Percentiles rank a stretch among this genome's conserved stretches.
These are phyloP conservation scores for Aureobasidium pullulans DNA, from an alignment of 2,329 filamentous ascomycete species.

Conservation along the genomic window DNA sequence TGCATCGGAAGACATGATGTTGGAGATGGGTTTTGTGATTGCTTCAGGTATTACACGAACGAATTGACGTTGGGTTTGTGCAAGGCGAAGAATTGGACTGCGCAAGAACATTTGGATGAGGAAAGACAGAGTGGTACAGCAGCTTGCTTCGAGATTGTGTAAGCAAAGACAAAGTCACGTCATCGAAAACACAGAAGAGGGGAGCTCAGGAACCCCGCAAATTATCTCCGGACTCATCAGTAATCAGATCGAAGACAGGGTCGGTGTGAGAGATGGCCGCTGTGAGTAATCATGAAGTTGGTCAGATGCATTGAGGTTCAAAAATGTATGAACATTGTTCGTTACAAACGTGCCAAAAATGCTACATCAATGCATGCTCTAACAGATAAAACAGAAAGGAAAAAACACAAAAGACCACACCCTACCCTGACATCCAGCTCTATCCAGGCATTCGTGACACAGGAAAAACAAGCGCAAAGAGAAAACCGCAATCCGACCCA, in stretches of 20 bases:
- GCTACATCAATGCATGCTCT: conserved; percentile 10
- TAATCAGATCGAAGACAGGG: background rate
- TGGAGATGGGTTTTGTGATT: background rate
- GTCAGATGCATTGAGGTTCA: background rate
- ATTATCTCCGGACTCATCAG: background rate
- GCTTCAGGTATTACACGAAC: conserved; percentile 9
- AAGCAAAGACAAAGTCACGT: background rate
- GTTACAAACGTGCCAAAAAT: conserved; percentile 10
- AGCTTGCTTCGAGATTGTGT: background rate
- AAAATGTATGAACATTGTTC: background rate
- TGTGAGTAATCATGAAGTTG: background rate
- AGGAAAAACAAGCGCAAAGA: background rate
- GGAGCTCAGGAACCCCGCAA: background rate
- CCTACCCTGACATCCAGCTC: background rate
- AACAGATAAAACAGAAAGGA: background rate
- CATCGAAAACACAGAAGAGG: background rate
- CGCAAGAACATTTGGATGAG: conserved; percentile 3
- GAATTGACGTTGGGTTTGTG: conserved; percentile 3
- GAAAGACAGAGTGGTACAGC: background rate
- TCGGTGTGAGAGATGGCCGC: background rate
- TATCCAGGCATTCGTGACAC: background rate
- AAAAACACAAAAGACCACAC: background rate
- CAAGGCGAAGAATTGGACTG: conserved; percentile 10
- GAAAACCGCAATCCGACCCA: background rate
- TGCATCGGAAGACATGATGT: conserved; percentile 7